Evolutionary conservation across 1,139 yeast species (phyloP).

Genomic region (Hyphopichia wangnamkhiaoensis): DNA sequence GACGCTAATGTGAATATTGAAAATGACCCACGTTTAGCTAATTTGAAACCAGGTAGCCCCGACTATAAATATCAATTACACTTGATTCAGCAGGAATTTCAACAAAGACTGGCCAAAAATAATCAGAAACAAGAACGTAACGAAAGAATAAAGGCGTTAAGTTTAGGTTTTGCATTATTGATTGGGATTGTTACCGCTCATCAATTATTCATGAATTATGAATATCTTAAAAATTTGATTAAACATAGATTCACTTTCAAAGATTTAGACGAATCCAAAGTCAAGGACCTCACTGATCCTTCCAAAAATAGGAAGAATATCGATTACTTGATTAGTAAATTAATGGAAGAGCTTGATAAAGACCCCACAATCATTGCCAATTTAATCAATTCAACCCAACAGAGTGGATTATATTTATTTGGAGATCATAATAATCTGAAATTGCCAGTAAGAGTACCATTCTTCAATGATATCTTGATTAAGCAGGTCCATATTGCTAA

Average conservation of each 20-base stretch:
- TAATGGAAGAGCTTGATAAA: constrained; percentile 30
- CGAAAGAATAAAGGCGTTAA: constrained; percentile 40
- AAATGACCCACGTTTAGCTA: constrained; percentile 35
- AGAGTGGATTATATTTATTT: constrained; percentile 39
- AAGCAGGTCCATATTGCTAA: constrained; percentile 56
- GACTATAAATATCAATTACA: constrained; percentile 39
- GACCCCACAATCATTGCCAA: constrained; percentile 21
- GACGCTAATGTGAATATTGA: constrained; percentile 27
- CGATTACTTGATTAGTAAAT: constrained; percentile 24
- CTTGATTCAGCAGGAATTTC: constrained; percentile 30
- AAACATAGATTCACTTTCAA: constrained; percentile 26
- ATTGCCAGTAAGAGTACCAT: constrained; percentile 59
- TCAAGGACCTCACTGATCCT: constrained; percentile 27
- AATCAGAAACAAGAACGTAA: constrained; percentile 26
- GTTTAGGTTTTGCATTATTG: constrained; percentile 30
- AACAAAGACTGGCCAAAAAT: constrained; percentile 21
- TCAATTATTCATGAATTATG: constrained; percentile 45
- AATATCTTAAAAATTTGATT: constrained; percentile 24
- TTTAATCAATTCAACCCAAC: constrained; percentile 26
- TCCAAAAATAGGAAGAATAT: constrained; percentile 27
- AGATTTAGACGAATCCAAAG: constrained; percentile 29
- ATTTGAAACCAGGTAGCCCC: constrained; percentile 33
- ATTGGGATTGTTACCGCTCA: constrained; percentile 37
- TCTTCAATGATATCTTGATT: constrained; percentile 63
- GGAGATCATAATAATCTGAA: constrained; percentile 40